These are phyloP conservation scores for Kickxella alabastrina DNA, from an alignment of 192 early-diverging fungal genomes.

Conservation along the genomic window DNA sequence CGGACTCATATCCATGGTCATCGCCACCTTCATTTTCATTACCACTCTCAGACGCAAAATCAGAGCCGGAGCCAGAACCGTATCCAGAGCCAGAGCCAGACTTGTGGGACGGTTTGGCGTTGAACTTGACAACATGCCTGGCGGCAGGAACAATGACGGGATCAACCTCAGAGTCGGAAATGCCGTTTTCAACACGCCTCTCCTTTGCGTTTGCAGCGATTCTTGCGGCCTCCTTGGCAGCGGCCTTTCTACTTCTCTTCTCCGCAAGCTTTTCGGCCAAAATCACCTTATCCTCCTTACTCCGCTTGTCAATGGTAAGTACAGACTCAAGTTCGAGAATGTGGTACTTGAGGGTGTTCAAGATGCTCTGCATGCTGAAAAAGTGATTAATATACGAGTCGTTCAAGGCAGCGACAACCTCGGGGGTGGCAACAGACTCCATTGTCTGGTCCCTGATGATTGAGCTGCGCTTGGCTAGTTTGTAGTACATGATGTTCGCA, in stretches of 20 bases:
- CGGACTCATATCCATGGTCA: constrained; percentile 14
- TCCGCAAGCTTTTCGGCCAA: no score
- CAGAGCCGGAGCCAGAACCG: no score
- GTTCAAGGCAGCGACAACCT: background rate
- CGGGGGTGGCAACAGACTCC: background rate
- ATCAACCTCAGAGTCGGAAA: no score
- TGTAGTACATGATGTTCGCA: background rate
- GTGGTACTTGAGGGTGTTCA: background rate
- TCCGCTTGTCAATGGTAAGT: background rate
- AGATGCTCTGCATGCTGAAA: background rate
- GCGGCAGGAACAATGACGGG: no score
- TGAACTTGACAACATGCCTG: no score
- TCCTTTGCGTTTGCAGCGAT: background rate
- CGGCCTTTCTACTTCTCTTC: no score
- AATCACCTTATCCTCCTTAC: no score
- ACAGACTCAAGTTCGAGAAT: background rate
- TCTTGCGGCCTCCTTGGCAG: no score
- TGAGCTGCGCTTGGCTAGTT: background rate
- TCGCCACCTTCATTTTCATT: background rate
- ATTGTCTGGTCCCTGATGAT: no score
- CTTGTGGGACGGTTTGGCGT: no score
- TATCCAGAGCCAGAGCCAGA: no score
- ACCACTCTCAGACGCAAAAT: background rate
- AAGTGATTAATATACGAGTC: background rate
- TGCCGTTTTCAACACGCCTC: no score